Conservation (phyloP, 768 basidiomycete species). For the Trametes coccinea region DNA sequence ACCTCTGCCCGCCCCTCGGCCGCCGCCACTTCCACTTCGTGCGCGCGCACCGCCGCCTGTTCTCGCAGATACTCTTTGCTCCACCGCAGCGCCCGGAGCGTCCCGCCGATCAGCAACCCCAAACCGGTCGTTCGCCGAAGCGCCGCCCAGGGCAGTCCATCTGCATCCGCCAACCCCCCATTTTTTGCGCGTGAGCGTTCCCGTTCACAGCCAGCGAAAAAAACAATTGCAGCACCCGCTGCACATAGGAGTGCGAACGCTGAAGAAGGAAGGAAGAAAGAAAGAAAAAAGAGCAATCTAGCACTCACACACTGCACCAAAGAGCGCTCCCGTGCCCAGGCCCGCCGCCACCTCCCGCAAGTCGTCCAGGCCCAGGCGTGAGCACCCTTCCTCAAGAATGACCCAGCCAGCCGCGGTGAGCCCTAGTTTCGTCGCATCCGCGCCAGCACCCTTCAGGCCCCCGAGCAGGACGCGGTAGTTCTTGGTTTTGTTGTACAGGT, state of each 20-base stretch:
- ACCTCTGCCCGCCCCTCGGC: slow-evolving; percentile 23
- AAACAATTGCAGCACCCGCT: background rate
- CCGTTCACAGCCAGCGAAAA: background rate
- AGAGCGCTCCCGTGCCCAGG: slow-evolving; percentile 58
- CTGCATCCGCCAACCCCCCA: slow-evolving; percentile 36
- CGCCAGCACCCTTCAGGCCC: slow-evolving; percentile 66
- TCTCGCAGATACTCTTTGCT: slow-evolving; percentile 30
- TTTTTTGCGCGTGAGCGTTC: slow-evolving; percentile 4
- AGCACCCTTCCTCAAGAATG: slow-evolving; percentile 46
- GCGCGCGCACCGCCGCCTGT: slow-evolving; percentile 27
- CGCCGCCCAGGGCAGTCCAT: slow-evolving; percentile 56
- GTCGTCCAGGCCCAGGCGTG: slow-evolving; percentile 39
- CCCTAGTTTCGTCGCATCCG: slow-evolving; percentile 54
- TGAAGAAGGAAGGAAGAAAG: too few relatives aligned
- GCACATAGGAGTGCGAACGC: background rate
- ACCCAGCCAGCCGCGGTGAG: slow-evolving; percentile 49
- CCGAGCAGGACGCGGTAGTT: slow-evolving; percentile 83
- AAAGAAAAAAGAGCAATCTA: background rate
- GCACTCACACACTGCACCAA: slow-evolving; percentile 54
- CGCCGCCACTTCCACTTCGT: slow-evolving; percentile 26
- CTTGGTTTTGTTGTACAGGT: slow-evolving; percentile 95
- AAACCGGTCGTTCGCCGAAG: slow-evolving; percentile 49
- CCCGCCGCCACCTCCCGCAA: slow-evolving; percentile 64
- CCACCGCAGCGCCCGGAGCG: slow-evolving; percentile 44
- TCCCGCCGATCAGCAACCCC: slow-evolving; percentile 58